These are phyloP conservation scores for Coelastrella sp. DNA, from an alignment of 139 green algal species.

Conservation along the genomic window DNA sequence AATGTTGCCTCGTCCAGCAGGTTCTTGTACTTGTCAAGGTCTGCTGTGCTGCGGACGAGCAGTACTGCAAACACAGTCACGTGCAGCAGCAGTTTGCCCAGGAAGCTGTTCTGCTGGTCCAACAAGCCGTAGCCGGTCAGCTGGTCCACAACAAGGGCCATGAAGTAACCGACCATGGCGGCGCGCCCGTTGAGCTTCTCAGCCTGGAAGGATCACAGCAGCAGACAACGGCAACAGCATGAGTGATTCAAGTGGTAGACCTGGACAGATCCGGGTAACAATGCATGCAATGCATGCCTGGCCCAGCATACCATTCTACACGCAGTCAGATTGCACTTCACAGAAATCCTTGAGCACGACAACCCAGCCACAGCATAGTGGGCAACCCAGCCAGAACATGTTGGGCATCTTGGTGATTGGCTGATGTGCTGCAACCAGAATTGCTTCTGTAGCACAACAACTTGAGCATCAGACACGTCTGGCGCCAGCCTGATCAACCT, in stretches of 20 bases:
- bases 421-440: no score
- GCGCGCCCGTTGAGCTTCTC: conserved; percentile 97
- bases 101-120: conserved; percentile 93
- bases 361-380: no score
- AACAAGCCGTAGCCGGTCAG: conserved; percentile 84
- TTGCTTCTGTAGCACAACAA: no score
- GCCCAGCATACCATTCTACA: no score
- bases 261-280: no score
- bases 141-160: conserved; percentile 84
- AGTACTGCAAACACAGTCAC: conserved; percentile 87
- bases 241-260: background rate
- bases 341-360: no score
- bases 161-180: conserved; percentile 93
- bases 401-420: no score
- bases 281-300: no score
- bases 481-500: no score
- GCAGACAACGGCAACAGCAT: background rate
- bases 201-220: conserved; percentile 61
- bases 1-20: conserved; percentile 94
- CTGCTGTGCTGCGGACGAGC: conserved; percentile 69
- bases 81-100: conserved; percentile 92
- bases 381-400: no score
- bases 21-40: conserved; percentile 85
- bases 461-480: no score
- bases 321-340: no score